A percentile compares a stretch with the other conserved stretches of the same genome.
These are phyloP conservation scores for Metroxylon sagu DNA, from an alignment of 176 grass and related monocot species.

Conservation along the genomic window DNA sequence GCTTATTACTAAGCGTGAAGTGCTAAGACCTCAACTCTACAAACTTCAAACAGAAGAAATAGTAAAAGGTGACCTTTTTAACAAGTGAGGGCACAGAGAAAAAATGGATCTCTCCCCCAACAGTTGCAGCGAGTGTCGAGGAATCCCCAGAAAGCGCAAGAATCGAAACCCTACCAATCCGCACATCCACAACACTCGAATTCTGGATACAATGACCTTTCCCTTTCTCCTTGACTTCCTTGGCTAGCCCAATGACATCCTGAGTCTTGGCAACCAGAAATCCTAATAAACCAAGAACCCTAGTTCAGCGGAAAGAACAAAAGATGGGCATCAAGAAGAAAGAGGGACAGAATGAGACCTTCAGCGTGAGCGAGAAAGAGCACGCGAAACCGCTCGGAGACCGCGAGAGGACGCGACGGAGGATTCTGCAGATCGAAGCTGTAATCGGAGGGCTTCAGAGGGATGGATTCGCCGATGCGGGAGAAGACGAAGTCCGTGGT, in stretches of 20 bases:
- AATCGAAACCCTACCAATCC: slow-evolving; percentile 52
- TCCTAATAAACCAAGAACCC: slow-evolving; percentile 32
- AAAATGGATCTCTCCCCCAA: slow-evolving; percentile 55
- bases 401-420: slow-evolving; percentile 47
- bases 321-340: too few species aligned
- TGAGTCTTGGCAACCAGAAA: slow-evolving; percentile 73
- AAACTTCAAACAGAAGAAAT: too few species aligned
- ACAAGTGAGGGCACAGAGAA: slow-evolving; percentile 65
- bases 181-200: slow-evolving; percentile 50
- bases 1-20: too few species aligned
- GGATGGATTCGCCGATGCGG: slow-evolving; percentile 67
- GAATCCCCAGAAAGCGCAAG: slow-evolving; percentile 60
- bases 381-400: slow-evolving; percentile 56
- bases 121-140: slow-evolving; percentile 45
- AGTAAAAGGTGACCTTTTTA: slow-evolving; percentile 31
- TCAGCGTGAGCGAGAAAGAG: slow-evolving; percentile 64
- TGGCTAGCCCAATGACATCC: slow-evolving; percentile 53
- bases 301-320: not conserved
- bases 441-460: slow-evolving; percentile 41
- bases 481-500: slow-evolving; percentile 76
- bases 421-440: slow-evolving; percentile 62
- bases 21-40: too few species aligned
- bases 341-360: slow-evolving; percentile 17
- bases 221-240: slow-evolving; percentile 62
- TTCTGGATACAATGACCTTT: slow-evolving; percentile 58